phyloP scores from a whole-genome alignment of 306 rosid genomes.

The Trichosanthes truncata region DNA sequence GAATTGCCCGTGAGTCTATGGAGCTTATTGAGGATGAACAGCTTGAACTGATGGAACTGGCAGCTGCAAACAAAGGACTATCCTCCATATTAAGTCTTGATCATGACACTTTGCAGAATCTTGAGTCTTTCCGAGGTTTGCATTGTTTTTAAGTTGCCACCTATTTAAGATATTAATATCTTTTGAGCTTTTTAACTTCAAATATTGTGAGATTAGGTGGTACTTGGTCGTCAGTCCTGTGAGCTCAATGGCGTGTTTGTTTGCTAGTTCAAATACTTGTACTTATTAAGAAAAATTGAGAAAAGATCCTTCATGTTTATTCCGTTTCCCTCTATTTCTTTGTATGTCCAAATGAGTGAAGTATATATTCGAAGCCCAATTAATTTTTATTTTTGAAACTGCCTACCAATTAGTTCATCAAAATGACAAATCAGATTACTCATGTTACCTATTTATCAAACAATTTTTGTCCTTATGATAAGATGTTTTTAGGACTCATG shows the following conservation, averaged over 20 bases:
- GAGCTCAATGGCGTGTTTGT: not conserved
- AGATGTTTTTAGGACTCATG: not conserved
- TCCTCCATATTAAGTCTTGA: conserved; percentile 77
- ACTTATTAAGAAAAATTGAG: not conserved
- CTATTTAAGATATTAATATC: not conserved
- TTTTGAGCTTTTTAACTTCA: not conserved
- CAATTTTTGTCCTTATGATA: not conserved
- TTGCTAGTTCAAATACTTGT: not conserved
- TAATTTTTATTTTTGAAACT: not conserved
- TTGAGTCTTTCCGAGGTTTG: conserved; percentile 77
- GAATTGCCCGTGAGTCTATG: conserved; percentile 94
- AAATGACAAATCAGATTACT: not conserved
- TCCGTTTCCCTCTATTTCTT: not conserved
- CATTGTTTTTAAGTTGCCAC: not conserved
- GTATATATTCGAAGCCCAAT: not conserved
- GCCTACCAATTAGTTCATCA: not conserved
- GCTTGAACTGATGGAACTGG: conserved; percentile 94
- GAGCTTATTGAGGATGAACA: conserved; percentile 98
- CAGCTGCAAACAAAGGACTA: conserved; percentile 77
- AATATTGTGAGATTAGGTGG: not conserved
- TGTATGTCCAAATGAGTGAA: not conserved
- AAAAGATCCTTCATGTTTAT: not conserved
- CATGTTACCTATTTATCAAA: not conserved
- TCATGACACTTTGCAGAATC: conserved; percentile 77
- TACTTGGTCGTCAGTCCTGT: not conserved